A percentile compares a stretch with the other conserved stretches of the same genome.
These are phyloP conservation scores for Aspergillus sp. DNA, from an alignment of 2,329 filamentous ascomycete genomes.

Conservation along the genomic window DNA sequence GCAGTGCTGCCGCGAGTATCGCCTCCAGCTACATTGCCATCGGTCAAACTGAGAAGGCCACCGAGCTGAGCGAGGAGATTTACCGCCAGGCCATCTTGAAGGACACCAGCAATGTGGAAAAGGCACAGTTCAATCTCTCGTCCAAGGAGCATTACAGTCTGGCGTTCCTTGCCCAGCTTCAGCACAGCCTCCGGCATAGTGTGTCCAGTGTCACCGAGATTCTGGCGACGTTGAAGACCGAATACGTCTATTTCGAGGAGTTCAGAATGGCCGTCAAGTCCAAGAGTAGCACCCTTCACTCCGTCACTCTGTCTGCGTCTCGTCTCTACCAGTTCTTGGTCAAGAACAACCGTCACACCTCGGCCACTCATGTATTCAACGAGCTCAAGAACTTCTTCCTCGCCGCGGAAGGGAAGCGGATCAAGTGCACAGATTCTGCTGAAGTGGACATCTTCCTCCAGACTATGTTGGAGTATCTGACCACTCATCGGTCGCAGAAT, in stretches of 20 bases:
- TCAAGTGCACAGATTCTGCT: conserved; percentile 21
- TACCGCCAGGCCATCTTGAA: conserved; percentile 42
- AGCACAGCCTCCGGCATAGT: conserved; percentile 35
- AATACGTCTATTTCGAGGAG: conserved; percentile 40
- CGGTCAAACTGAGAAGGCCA: conserved; percentile 30
- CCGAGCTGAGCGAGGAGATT: conserved; percentile 35
- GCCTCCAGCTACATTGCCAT: conserved; percentile 35
- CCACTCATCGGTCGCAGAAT: conserved; percentile 29
- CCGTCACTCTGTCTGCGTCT: conserved; percentile 31
- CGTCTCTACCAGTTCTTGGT: conserved; percentile 34
- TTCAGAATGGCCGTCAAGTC: conserved; percentile 36
- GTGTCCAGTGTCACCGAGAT: conserved; percentile 40
- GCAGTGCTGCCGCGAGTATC: conserved; percentile 35
- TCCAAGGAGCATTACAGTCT: conserved; percentile 29
- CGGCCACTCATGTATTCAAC: conserved; percentile 24
- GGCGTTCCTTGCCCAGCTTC: conserved; percentile 48
- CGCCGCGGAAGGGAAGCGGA: conserved; percentile 25
- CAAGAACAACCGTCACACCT: conserved; percentile 18
- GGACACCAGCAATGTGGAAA: conserved; percentile 33
- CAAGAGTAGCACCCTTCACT: conserved; percentile 38
- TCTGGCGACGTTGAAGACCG: conserved; percentile 43
- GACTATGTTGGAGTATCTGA: conserved; percentile 33
- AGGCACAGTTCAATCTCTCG: conserved; percentile 35
- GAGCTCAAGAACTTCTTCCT: conserved; percentile 33
- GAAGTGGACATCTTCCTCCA: conserved; percentile 31